phyloP scores from a whole-genome alignment of 306 rosid species.

The Inga oerstediana region DNA sequence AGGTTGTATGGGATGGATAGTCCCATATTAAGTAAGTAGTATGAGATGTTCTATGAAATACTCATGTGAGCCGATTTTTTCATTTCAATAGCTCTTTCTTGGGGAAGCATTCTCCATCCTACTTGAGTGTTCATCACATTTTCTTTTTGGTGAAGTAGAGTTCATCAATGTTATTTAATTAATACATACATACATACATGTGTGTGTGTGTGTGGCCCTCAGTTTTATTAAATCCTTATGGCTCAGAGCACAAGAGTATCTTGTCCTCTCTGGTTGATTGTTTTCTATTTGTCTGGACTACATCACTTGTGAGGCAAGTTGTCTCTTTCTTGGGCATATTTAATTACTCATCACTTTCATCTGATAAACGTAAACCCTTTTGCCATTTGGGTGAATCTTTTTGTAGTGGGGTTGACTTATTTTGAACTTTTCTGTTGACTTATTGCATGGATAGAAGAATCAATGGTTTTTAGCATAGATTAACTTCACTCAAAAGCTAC shows the following conservation, averaged over 20 bases:
- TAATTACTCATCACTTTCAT: constrained; percentile 6
- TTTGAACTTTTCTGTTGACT: constrained; percentile 37
- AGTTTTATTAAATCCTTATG: background rate
- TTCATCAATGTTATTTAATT: background rate
- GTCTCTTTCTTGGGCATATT: constrained; percentile 24
- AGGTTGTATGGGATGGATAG: background rate
- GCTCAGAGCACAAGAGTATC: constrained; percentile 15
- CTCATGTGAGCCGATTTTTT: background rate
- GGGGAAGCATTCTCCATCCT: background rate
- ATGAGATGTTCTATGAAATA: background rate
- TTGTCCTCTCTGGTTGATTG: background rate
- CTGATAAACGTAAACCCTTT: constrained; percentile 8
- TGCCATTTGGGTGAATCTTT: constrained; percentile 9
- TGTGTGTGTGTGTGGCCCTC: background rate
- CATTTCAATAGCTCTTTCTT: background rate
- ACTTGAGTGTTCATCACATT: background rate
- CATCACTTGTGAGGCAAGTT: constrained; percentile 32
- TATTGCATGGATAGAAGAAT: constrained; percentile 44
- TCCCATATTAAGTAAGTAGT: background rate
- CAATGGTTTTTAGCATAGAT: constrained; percentile 27
- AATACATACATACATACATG: background rate
- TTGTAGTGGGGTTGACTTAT: constrained; percentile 38
- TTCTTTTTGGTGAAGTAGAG: background rate
- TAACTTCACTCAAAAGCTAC: constrained; percentile 49
- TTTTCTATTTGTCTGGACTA: background rate